These are phyloP conservation scores for Dipteronia sinensis DNA, from an alignment of 345 rosid species.

Conservation along the genomic window DNA sequence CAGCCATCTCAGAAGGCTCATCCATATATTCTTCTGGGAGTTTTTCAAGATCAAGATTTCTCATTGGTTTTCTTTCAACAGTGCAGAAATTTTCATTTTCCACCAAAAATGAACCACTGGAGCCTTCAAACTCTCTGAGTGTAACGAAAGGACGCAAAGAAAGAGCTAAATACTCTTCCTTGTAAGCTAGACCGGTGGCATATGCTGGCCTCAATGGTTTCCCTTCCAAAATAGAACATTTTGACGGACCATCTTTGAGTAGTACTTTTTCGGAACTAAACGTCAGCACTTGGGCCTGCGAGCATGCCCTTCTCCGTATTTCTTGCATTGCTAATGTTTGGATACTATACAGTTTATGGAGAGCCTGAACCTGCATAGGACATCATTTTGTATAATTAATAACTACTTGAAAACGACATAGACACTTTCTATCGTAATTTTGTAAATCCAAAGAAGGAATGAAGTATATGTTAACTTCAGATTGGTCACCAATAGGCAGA, in stretches of 20 bases:
- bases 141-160: constrained; percentile 1
- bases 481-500: neutral
- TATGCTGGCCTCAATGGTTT: constrained; percentile 3
- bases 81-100: neutral
- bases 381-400: constrained; percentile 1
- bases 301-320: neutral
- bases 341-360: constrained; percentile 19
- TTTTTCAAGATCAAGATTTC: constrained; percentile 18
- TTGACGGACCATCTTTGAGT: neutral
- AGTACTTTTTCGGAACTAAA: constrained; percentile 6
- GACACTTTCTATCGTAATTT: neutral
- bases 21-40: constrained; percentile 14
- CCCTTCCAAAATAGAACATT: constrained; percentile 15
- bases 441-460: neutral
- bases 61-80: constrained; percentile 5
- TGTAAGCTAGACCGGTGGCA: neutral
- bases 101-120: neutral
- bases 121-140: neutral
- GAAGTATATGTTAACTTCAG: neutral
- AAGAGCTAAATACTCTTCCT: constrained; percentile 10
- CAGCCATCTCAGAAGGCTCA: constrained; percentile 4
- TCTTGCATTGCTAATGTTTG: constrained; percentile 20
- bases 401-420: neutral
- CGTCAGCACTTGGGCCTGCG: constrained; percentile 9
- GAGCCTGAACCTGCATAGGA: constrained; percentile 19